Conservation (phyloP, 306 rosid species). For the Trifolium dubium region DNA sequence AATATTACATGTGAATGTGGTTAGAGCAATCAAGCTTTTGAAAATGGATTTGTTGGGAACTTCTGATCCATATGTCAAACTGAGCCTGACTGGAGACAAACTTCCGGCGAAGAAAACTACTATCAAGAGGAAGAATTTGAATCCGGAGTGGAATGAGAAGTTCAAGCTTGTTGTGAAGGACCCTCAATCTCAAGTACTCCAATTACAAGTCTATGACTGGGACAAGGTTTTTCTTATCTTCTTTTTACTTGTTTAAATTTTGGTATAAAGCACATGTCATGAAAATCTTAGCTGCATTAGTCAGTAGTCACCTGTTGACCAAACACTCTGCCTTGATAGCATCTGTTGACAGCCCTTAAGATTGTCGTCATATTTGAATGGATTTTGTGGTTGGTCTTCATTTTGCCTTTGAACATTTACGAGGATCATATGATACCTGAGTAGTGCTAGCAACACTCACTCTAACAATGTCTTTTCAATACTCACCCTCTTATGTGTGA, state of each 20-base stretch:
- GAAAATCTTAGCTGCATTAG: background rate
- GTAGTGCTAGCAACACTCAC: too few species aligned
- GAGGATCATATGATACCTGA: too few species aligned
- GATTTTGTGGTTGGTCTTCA: background rate
- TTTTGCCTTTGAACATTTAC: background rate
- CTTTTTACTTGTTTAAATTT: slow-evolving; percentile 43
- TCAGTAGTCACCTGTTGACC: background rate
- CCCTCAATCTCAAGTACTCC: slow-evolving; percentile 86
- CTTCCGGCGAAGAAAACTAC: slow-evolving; percentile 78
- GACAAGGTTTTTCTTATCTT: slow-evolving; percentile 73
- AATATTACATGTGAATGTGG: slow-evolving; percentile 85
- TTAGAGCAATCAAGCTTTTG: slow-evolving; percentile 76
- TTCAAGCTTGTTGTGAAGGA: slow-evolving; percentile 87
- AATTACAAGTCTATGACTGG: slow-evolving; percentile 89
- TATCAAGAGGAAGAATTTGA: slow-evolving; percentile 76
- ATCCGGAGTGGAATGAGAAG: slow-evolving; percentile 94
- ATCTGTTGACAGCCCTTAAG: background rate
- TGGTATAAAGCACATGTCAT: background rate
- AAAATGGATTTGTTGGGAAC: slow-evolving; percentile 86
- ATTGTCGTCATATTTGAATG: background rate
- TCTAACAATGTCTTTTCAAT: too few species aligned
- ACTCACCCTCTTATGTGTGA: too few species aligned
- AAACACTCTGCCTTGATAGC: background rate
- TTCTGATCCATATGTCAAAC: slow-evolving; percentile 93
- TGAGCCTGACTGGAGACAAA: slow-evolving; percentile 76